Evolutionary conservation across 768 basidiomycete genomes (phyloP).

Genomic region (Rubroboletus pulcherrimus): DNA sequence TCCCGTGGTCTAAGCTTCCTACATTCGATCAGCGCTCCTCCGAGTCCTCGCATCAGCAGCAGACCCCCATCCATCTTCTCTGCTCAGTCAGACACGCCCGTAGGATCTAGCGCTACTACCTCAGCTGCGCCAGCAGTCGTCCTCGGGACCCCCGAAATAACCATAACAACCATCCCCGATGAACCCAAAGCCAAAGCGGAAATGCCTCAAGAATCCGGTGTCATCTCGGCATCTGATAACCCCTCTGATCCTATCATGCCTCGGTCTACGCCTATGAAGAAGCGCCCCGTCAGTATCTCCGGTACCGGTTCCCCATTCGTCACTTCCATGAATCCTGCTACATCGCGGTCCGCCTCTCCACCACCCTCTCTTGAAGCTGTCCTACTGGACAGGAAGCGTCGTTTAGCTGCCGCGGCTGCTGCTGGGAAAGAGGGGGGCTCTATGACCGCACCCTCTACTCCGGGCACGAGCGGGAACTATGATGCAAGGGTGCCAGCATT

Average conservation of each 20-base stretch:
- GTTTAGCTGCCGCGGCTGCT: constrained; percentile 32
- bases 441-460: neutral
- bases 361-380: constrained; percentile 63
- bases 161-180: neutral
- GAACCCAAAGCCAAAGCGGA: constrained; percentile 2
- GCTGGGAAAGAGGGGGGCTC: constrained; percentile 15
- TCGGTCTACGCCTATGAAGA: constrained; percentile 12
- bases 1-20: constrained; percentile 49
- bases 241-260: neutral
- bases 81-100: neutral
- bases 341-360: constrained; percentile 42
- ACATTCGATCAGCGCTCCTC: constrained; percentile 56
- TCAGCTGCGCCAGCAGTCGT: neutral
- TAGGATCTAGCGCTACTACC: neutral
- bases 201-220: neutral
- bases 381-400: constrained; percentile 61
- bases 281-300: constrained; percentile 13
- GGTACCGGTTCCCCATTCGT: constrained; percentile 11
- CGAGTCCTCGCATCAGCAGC: constrained; percentile 40
- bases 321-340: constrained; percentile 8
- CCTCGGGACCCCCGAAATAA: neutral
- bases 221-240: neutral
- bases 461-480: constrained; percentile 12
- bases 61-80: constrained; percentile 5
- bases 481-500: constrained; percentile 11